These are phyloP conservation scores for Polyplosphaeria fusca DNA, from an alignment of 495 filamentous ascomycete genomes.

Conservation along the genomic window DNA sequence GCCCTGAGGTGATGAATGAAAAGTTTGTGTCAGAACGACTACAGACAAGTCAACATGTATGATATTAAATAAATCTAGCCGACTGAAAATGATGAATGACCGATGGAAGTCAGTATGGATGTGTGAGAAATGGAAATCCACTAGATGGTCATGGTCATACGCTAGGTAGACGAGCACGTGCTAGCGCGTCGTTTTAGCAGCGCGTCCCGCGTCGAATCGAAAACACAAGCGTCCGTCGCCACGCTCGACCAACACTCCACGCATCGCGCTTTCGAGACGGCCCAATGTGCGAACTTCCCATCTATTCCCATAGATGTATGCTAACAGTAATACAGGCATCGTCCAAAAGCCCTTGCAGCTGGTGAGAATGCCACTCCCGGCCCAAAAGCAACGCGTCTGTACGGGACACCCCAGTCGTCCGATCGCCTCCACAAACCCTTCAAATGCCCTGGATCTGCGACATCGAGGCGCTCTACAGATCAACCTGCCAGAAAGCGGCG, in stretches of 20 bases:
- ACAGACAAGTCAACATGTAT: no score
- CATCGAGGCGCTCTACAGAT: conserved; percentile 64
- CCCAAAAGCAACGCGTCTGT: conserved; percentile 35
- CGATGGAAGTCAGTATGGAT: no score
- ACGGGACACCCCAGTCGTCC: conserved; percentile 49
- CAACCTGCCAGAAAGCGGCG: conserved; percentile 82
- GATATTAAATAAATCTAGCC: no score
- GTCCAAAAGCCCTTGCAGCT: conserved; percentile 21
- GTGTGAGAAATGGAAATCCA: no score
- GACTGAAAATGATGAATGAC: no score
- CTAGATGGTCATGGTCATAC: no score
- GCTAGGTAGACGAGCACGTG: conserved; percentile 1
- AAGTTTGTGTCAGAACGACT: no score
- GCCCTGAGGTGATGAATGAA: conserved; percentile 32
- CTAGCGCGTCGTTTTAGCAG: neutral
- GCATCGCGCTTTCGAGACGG: neutral
- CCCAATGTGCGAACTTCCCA: neutral
- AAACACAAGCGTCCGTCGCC: neutral
- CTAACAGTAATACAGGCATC: conserved; percentile 23
- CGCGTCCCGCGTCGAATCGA: neutral
- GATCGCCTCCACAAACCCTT: conserved; percentile 83
- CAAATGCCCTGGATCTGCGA: conserved; percentile 85
- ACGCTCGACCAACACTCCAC: neutral
- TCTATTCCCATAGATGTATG: neutral
- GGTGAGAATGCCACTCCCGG: conserved; percentile 23